A percentile compares a stretch with the other conserved stretches of the same genome.
These are phyloP conservation scores for Saturnispora sanitii DNA, from an alignment of 805 yeast genomes.

Conservation along the genomic window DNA sequence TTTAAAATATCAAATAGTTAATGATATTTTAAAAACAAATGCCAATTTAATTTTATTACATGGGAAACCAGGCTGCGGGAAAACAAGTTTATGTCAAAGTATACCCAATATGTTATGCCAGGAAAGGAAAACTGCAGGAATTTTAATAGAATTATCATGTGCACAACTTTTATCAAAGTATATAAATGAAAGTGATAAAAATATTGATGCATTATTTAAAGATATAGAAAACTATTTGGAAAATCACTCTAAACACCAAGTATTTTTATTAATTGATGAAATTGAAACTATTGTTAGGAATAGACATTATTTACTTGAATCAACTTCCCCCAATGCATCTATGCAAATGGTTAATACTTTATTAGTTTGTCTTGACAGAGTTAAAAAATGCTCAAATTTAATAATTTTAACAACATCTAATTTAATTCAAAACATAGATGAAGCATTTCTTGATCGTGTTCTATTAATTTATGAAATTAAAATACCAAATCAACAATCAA, in stretches of 20 bases:
- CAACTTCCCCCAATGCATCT: constrained; percentile 29
- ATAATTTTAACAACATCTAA: constrained; percentile 35
- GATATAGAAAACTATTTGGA: constrained; percentile 23
- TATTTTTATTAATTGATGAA: constrained; percentile 32
- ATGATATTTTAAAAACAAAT: background rate
- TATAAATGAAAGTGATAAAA: constrained; percentile 38
- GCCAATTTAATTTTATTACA: constrained; percentile 61
- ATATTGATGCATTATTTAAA: constrained; percentile 29
- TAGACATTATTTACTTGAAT: constrained; percentile 26
- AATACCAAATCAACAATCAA: constrained; percentile 23
- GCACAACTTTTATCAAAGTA: constrained; percentile 36
- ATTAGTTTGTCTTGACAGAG: constrained; percentile 32
- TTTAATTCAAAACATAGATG: constrained; percentile 29
- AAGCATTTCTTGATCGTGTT: constrained; percentile 36
- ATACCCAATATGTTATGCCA: constrained; percentile 41
- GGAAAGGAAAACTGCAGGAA: constrained; percentile 13
- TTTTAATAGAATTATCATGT: constrained; percentile 34
- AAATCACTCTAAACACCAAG: constrained; percentile 16
- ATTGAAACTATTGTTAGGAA: constrained; percentile 37
- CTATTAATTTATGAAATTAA: constrained; percentile 30
- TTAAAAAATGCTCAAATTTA: constrained; percentile 29
- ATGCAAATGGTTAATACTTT: constrained; percentile 36
- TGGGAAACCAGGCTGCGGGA: constrained; percentile 94
- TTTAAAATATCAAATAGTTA: background rate
- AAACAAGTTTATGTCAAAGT: constrained; percentile 77